Evolutionary conservation across 169 alveolate genomes (phyloP).

Genomic region (Cryptosporidium ubiquitum): DNA sequence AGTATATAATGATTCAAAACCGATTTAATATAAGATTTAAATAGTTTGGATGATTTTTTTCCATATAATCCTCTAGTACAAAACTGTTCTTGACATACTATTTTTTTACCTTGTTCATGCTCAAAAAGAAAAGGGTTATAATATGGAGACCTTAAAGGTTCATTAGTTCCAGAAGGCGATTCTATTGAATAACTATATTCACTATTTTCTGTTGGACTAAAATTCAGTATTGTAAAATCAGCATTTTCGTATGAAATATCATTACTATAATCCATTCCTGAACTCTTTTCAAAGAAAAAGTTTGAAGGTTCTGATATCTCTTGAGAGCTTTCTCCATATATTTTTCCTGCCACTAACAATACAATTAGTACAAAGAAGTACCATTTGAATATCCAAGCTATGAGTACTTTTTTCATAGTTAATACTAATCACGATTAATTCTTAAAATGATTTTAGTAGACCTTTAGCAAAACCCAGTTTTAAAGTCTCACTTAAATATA

Average conservation of each 20-base stretch:
- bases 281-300: background rate
- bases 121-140: conserved; percentile 7
- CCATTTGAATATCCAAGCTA: background rate
- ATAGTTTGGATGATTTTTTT: conserved; percentile 5
- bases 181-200: conserved; percentile 10
- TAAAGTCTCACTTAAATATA: background rate
- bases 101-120: background rate
- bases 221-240: background rate
- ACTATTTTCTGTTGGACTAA: background rate
- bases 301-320: background rate
- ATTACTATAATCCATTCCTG: background rate
- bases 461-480: background rate
- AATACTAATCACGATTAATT: background rate
- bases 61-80: conserved; percentile 32
- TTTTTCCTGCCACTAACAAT: background rate
- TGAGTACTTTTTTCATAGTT: background rate
- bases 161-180: background rate
- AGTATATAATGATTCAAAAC: conserved; percentile 40
- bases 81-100: conserved; percentile 18
- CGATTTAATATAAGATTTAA: background rate
- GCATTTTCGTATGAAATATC: background rate
- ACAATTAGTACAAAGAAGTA: background rate
- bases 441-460: background rate
- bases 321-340: background rate
- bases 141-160: background rate